These are phyloP conservation scores for Sanghuangporus baumii DNA, from an alignment of 1,284 basidiomycete genomes.

Conservation along the genomic window DNA sequence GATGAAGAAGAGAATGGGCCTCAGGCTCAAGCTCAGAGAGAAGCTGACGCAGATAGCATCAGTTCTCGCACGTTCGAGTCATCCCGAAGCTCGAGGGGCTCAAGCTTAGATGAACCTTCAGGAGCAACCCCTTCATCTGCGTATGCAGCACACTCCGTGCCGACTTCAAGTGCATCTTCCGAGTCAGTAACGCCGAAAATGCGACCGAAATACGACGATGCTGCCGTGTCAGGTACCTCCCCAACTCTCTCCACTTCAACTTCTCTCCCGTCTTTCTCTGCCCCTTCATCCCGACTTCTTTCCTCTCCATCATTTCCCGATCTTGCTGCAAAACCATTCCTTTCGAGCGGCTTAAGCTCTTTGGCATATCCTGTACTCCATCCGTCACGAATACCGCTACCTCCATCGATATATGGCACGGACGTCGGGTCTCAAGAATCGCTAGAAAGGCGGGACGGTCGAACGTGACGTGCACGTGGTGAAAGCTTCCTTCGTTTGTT, in stretches of 20 bases:
- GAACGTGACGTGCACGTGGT: background rate
- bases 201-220: background rate
- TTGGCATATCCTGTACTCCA: constrained; percentile 12
- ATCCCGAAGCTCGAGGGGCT: background rate
- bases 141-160: background rate
- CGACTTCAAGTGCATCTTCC: background rate
- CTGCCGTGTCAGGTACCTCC: background rate
- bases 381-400: constrained; percentile 13
- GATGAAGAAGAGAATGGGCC: background rate
- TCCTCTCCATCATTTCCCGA: constrained; percentile 2
- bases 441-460: constrained; percentile 9
- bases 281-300: background rate
- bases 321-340: background rate
- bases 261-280: constrained; percentile 7
- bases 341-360: background rate
- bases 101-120: constrained; percentile 2
- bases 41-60: background rate
- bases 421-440: constrained; percentile 7
- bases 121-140: background rate
- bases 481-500: background rate
- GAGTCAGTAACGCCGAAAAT: background rate
- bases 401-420: constrained; percentile 10
- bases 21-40: background rate
- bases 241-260: constrained; percentile 4
- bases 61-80: background rate